Evolutionary conservation across 2,329 filamentous ascomycete species (phyloP), one percentile per base, ranked within the genome.

Genomic region (Diplodia corticola): DNA sequence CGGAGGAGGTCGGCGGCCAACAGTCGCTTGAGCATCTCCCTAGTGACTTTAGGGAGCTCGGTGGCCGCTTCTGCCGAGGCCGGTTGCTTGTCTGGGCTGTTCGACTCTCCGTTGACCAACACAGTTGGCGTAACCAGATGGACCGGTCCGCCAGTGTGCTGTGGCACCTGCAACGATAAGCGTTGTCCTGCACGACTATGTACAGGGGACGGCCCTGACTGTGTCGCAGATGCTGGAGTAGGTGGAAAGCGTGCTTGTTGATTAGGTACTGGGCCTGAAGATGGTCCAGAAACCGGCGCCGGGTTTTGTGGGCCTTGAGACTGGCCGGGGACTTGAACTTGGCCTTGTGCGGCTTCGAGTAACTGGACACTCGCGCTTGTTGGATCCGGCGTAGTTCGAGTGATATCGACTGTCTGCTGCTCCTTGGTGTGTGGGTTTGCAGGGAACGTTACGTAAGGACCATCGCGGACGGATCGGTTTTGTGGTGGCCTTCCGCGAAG

Each of bases 401-500:
- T 73, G 28, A 82, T 76, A 35, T 81, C 80, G 35, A 82, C 80
- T 5, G 79, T 81, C 13, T 81, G 78, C 5, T 79, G 79, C 69
- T 81, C 80, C 70, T 80, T 84, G 44, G 77, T 80, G 51, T 77
- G 77, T 33, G 86, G 84, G 69, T 87, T 87, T 15, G 85, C 86
- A 3, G 89, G 88, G 69, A 91, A 91, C 0, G 90, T 89, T 4
- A 88, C 88, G 70, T 88, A 91, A 0, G 89, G 87, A 0, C 87
- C 87, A 69, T 91, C 88, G 15, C 86, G 83, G 0, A 84, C 83
- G n/a, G 83, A 85, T 28, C 88, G 85, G 71, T 89, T 91, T 65
- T 88, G 90, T 0, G 92, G 91, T 49, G 93, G 93, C 67, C 93
- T 84, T 6, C 93, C 93, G 69, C 93, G 84, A 15, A 90, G 83